Conservation (phyloP, 1,284 basidiomycete genomes). For the Papiliotrema flavescens region DNA sequence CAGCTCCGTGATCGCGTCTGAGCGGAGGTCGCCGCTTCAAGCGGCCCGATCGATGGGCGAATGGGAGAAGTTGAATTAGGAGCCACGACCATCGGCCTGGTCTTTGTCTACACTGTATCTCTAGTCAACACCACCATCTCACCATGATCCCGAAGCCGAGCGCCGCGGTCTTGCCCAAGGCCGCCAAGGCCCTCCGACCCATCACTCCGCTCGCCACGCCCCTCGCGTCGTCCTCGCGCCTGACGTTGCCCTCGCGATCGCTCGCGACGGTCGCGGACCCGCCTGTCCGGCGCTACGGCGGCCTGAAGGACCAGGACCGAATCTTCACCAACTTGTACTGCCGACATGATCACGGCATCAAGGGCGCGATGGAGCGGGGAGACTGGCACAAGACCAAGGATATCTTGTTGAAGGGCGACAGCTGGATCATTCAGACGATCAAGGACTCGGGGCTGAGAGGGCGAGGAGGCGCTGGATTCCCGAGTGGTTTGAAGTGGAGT, state of each 20-base stretch:
- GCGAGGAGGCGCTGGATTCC: constrained; percentile 95
- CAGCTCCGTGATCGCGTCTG: too few species aligned
- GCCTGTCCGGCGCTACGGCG: constrained; percentile 80
- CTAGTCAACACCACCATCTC: neutral
- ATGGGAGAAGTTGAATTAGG: neutral
- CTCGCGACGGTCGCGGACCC: constrained; percentile 72
- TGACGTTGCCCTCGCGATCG: constrained; percentile 19
- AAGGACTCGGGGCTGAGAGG: constrained; percentile 96
- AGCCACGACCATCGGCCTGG: neutral
- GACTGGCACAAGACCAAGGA: constrained; percentile 99
- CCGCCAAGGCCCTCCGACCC: neutral
- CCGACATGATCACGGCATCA: constrained; percentile 80
- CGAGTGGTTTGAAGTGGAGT: constrained; percentile 95
- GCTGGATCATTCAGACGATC: constrained; percentile 95
- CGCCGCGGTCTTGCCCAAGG: neutral
- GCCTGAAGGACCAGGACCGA: constrained; percentile 88
- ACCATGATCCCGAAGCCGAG: constrained; percentile 4
- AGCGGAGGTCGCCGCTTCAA: too few species aligned
- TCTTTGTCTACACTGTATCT: neutral
- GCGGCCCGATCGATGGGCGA: too few species aligned
- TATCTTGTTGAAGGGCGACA: constrained; percentile 88
- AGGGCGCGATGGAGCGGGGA: constrained; percentile 83
- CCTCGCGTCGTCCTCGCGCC: constrained; percentile 5
- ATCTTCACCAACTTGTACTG: constrained; percentile 87
- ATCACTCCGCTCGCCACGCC: neutral